Base-by-base conservation (phyloP, 1,284 basidiomycete species). In the Pseudozyma tsukubaensis region DNA sequence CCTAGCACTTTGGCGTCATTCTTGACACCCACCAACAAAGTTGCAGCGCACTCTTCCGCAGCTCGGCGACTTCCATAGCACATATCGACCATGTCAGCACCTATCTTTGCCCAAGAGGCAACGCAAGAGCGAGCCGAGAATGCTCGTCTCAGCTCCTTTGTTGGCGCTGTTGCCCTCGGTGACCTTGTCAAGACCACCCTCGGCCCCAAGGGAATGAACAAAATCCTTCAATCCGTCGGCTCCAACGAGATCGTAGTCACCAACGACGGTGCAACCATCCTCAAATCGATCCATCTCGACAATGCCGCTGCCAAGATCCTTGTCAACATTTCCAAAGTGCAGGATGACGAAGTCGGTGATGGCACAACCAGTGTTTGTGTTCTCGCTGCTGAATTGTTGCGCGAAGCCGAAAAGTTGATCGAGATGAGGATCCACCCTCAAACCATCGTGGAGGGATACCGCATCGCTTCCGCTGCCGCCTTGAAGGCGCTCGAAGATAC, bases 261-360 rank as follows among this genome's bases (percentile, higher is more conserved):
- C 16, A 99, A 99, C 86, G 97, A 99, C 85, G 97, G 97, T 16
- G 97, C 97, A 3, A 99, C 97, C 48, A 99, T 99, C 81, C 89
- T 99, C 74, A 97, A 97, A 85, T 91, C 93, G 57, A 98, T 99
- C 81, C 92, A 94, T 78, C 90, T 99, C 74, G 97, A 99, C 87
- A 99, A 99, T 84, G 93, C 97, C 3, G 96, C 97, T 0, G 97
- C 97, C 56, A 99, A 99, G 88, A 98, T 99, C 84, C 89, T 99
- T 56, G 97, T 99, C 83, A 98, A 99, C 86, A 99, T 99, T 85
- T 96, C 94, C n/a, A 99, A 99, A 85, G 95, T 98, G 16, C 97
- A 99, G 86, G 97, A 99, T 83, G 97, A 99, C 85, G 97, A 99
- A 86, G 91, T 99, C 49, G 97, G 97, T 16, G 97, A 98, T 86